Conservation (phyloP, 2,329 filamentous ascomycete genomes). For the Stagonosporopsis tanaceti region DNA sequence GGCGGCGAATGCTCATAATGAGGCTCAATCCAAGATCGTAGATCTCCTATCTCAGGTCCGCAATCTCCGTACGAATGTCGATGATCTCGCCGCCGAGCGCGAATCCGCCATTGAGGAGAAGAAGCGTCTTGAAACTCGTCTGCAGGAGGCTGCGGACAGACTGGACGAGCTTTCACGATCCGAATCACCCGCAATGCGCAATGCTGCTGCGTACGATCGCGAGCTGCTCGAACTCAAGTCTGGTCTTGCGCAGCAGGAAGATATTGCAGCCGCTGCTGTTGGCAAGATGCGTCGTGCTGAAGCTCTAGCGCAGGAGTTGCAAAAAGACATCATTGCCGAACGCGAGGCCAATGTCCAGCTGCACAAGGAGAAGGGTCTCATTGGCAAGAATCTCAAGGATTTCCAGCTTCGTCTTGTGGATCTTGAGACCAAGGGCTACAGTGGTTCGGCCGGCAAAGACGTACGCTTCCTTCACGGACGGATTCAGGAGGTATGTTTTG, state of each 20-base stretch:
- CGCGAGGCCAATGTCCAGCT: conserved; percentile 81
- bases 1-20: conserved; percentile 89
- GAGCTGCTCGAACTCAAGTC: conserved; percentile 91
- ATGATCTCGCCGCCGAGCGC: conserved; percentile 85
- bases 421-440: conserved; percentile 93
- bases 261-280: conserved; percentile 87
- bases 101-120: conserved; percentile 89
- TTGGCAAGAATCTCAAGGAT: conserved; percentile 92
- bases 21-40: conserved; percentile 92
- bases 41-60: conserved; percentile 89
- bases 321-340: conserved; percentile 89
- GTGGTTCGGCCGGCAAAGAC: conserved; percentile 87
- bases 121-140: conserved; percentile 81
- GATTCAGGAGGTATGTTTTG: conserved; percentile 83
- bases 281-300: conserved; percentile 98
- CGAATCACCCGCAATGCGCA: conserved; percentile 85
- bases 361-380: conserved; percentile 85
- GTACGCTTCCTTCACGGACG: conserved; percentile 93
- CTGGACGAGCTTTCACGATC: conserved; percentile 87
- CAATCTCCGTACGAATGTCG: conserved; percentile 79
- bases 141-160: conserved; percentile 86
- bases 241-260: conserved; percentile 88
- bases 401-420: conserved; percentile 89
- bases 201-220: conserved; percentile 86
- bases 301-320: conserved; percentile 83